phyloP scores from a whole-genome alignment of 495 filamentous ascomycete genomes.

The Penicillium coffeae region DNA sequence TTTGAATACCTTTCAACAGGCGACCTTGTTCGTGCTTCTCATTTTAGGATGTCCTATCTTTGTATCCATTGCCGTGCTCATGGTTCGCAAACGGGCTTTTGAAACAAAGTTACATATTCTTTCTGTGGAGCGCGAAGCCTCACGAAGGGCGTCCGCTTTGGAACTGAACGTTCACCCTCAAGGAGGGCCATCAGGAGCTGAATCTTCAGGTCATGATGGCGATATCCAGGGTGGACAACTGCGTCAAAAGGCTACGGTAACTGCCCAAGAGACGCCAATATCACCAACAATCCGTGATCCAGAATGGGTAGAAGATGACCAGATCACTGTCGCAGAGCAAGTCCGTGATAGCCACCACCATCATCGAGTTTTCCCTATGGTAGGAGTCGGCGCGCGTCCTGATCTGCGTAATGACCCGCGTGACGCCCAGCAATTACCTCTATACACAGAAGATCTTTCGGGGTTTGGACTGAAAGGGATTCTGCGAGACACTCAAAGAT shows the following conservation, averaged over 20 bases:
- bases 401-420: slow-evolving; percentile 39
- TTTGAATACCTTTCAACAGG: slow-evolving; percentile 77
- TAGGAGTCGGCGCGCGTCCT: slow-evolving; percentile 50
- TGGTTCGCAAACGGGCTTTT: slow-evolving; percentile 66
- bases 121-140: slow-evolving; percentile 39
- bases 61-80: slow-evolving; percentile 39
- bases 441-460: slow-evolving; percentile 9
- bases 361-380: slow-evolving; percentile 47
- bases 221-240: background rate
- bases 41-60: slow-evolving; percentile 62
- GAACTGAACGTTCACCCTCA: slow-evolving; percentile 4
- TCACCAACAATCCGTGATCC: background rate
- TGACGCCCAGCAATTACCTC: slow-evolving; percentile 20
- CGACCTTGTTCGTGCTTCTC: slow-evolving; percentile 67
- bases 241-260: background rate
- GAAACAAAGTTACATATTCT: slow-evolving; percentile 61
- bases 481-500: slow-evolving; percentile 31
- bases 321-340: slow-evolving; percentile 30
- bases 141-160: slow-evolving; percentile 6
- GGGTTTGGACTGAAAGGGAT: slow-evolving; percentile 22
- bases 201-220: background rate
- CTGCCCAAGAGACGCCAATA: background rate
- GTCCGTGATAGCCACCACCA: slow-evolving; percentile 22
- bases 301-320: slow-evolving; percentile 28
- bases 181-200: background rate